Evolutionary conservation across 495 filamentous ascomycete genomes (phyloP).

Genomic region (Articulospora tetracladia): DNA sequence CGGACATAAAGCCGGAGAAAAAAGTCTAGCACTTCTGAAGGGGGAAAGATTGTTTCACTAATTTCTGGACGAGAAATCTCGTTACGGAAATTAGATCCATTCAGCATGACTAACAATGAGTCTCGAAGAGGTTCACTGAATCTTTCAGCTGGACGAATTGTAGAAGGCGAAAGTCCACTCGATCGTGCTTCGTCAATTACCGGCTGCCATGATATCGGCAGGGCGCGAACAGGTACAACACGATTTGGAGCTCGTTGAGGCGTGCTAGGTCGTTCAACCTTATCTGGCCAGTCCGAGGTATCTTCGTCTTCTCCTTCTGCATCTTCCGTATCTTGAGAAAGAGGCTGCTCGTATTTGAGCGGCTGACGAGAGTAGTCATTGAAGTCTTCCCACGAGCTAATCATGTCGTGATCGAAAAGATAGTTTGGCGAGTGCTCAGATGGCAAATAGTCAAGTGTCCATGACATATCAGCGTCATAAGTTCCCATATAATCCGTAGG

Average conservation of each 20-base stretch:
- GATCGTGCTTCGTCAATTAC: conserved; percentile 17
- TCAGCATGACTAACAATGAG: conserved; percentile 6
- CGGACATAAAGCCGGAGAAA: conserved; percentile 25
- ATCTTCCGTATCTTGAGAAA: conserved; percentile 2
- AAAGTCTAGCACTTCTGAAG: conserved; percentile 20
- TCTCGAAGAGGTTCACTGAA: conserved; percentile 9
- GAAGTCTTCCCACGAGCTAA: conserved; percentile 14
- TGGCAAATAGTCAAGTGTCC: conserved; percentile 13
- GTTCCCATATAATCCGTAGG: conserved; percentile 19
- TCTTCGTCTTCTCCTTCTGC: conserved; percentile 22
- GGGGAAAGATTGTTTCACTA: conserved; percentile 16
- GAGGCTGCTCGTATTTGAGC: conserved; percentile 4
- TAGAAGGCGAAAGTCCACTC: conserved; percentile 9
- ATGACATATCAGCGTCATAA: conserved; percentile 23
- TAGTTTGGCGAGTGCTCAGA: conserved; percentile 14
- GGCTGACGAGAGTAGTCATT: conserved; percentile 14
- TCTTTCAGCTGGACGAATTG: conserved; percentile 13
- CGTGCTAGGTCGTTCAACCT: neutral
- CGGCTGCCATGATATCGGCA: conserved; percentile 18
- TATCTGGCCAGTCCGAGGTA: conserved; percentile 22
- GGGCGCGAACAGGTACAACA: conserved; percentile 15
- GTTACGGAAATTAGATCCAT: conserved; percentile 12
- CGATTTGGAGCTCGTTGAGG: conserved; percentile 1
- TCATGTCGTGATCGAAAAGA: conserved; percentile 16
- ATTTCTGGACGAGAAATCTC: conserved; percentile 17